Conservation (phyloP, 192 early-diverging fungal species). For the Allomyces macrogynus region DNA sequence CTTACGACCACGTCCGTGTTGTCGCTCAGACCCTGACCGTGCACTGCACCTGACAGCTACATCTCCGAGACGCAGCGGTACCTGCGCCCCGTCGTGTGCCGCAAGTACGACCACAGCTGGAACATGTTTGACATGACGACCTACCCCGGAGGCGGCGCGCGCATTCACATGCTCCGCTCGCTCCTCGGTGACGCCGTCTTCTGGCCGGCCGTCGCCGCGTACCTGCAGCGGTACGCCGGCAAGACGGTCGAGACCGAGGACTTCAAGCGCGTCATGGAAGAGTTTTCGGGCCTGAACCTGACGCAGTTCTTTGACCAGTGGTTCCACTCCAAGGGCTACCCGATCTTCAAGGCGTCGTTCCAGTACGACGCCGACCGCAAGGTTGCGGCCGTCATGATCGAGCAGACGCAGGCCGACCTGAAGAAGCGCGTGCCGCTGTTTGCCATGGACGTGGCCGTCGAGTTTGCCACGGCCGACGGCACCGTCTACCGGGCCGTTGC, state of each 20-base stretch:
- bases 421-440: slow-evolving; percentile 18
- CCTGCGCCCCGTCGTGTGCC: slow-evolving; percentile 24
- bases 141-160: slow-evolving; percentile 27
- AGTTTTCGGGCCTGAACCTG: slow-evolving; percentile 31
- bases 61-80: slow-evolving; percentile 7
- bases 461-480: slow-evolving; percentile 18
- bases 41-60: slow-evolving; percentile 2
- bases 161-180: slow-evolving; percentile 27
- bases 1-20: too few relatives aligned
- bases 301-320: slow-evolving; percentile 46
- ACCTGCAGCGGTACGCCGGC: slow-evolving; percentile 16
- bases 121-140: slow-evolving; percentile 27
- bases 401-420: slow-evolving; percentile 22
- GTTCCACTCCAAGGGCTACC: slow-evolving; percentile 43
- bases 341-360: slow-evolving; percentile 24
- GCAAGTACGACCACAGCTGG: slow-evolving; percentile 26
- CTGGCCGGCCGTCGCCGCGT: slow-evolving; percentile 20
- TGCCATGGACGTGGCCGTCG: slow-evolving; percentile 18
- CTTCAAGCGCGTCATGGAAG: slow-evolving; percentile 24
- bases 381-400: slow-evolving; percentile 27
- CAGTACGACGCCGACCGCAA: slow-evolving; percentile 35
- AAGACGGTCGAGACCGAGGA: slow-evolving; percentile 27
- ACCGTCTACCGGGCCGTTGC: slow-evolving; percentile 10
- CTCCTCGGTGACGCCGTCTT: slow-evolving; percentile 24
- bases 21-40: too few relatives aligned